Conservation (phyloP, 2,329 filamentous ascomycete species). For the Leptoxyphium fumago region DNA sequence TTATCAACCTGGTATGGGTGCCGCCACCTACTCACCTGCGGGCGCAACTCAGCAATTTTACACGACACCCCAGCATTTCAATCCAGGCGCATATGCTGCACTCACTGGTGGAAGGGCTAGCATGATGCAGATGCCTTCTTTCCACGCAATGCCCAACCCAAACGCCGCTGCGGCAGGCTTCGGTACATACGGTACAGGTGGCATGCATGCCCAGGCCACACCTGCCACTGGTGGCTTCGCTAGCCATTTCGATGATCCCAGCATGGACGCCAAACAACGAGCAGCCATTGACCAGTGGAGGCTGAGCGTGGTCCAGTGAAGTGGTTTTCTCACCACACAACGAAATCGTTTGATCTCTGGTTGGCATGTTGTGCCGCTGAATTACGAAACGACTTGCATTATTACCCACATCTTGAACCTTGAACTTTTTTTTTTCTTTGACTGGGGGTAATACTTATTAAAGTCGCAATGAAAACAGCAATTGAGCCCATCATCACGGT, state of each 20-base stretch:
- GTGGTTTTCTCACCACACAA: no score
- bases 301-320: conserved; percentile 23
- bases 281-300: conserved; percentile 48
- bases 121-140: background rate
- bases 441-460: no score
- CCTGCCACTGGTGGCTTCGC: background rate
- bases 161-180: background rate
- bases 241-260: background rate
- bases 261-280: conserved; percentile 34
- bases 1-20: background rate
- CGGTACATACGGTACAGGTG: background rate
- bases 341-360: no score
- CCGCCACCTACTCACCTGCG: background rate
- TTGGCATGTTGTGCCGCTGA: no score
- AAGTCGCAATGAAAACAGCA: no score
- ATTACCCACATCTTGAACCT: no score
- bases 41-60: conserved; percentile 5
- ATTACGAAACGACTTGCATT: no score
- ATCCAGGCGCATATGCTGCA: conserved; percentile 1
- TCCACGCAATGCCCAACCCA: background rate
- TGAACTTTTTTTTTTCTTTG: no score
- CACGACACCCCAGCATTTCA: background rate
- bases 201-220: background rate
- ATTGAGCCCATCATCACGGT: no score
- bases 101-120: conserved; percentile 1